Percentiles rank a stretch among this genome's conserved stretches.
Conservation (phyloP, 495 filamentous ascomycete genomes). For the Xylaria flabelliformis region DNA sequence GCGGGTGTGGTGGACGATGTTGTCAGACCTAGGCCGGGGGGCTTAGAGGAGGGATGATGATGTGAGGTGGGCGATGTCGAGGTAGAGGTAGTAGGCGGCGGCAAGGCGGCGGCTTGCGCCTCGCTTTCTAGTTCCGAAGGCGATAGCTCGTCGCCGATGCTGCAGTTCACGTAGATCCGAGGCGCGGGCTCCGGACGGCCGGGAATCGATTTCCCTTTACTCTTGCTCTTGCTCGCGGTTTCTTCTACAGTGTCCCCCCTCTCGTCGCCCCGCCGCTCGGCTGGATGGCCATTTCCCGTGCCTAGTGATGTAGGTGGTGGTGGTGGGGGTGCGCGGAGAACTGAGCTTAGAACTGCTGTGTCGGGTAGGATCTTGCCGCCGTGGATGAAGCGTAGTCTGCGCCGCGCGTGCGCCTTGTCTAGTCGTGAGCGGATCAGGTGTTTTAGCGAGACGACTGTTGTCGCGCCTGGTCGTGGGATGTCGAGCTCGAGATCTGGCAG, state of each 20-base stretch:
- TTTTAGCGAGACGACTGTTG: conserved; percentile 77
- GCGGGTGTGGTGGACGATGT: conserved; percentile 54
- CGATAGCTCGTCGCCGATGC: conserved; percentile 76
- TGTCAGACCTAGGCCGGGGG: conserved; percentile 1
- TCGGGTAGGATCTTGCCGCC: conserved; percentile 83
- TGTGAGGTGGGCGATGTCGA: not conserved
- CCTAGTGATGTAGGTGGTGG: conserved; percentile 42
- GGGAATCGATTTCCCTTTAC: conserved; percentile 60
- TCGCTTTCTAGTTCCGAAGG: conserved; percentile 72
- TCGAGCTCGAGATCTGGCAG: conserved; percentile 83
- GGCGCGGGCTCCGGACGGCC: conserved; percentile 38
- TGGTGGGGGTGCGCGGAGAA: conserved; percentile 66
- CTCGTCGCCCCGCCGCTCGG: not conserved
- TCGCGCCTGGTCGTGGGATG: conserved; percentile 68
- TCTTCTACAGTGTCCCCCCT: conserved; percentile 33
- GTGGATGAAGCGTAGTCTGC: conserved; percentile 85
- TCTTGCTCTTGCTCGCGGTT: conserved; percentile 30
- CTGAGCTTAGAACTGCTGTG: conserved; percentile 64
- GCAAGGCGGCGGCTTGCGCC: conserved; percentile 51
- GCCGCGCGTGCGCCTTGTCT: conserved; percentile 61
- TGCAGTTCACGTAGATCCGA: conserved; percentile 87
- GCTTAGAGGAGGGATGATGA: conserved; percentile 9
- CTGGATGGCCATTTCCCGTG: not conserved
- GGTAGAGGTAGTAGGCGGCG: conserved; percentile 29
- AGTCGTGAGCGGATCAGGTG: conserved; percentile 79